Percentiles rank a stretch among this genome's conserved stretches.
phyloP scores from a whole-genome alignment of 129 eudicot genomes.

The Oenanthe sinensis region DNA sequence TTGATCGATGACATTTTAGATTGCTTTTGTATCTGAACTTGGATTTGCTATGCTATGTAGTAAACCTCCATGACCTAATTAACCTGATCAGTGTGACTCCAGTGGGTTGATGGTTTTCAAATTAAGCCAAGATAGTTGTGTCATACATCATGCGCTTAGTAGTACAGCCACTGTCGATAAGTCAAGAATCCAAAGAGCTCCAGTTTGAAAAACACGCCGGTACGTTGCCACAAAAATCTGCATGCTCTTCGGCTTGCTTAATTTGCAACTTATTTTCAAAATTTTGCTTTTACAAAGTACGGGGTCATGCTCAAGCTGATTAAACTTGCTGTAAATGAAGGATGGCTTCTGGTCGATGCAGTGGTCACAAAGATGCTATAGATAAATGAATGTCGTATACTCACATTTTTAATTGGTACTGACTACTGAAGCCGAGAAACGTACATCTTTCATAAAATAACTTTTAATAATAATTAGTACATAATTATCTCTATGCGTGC shows the following conservation, averaged over 20 bases:
- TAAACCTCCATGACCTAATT: neutral
- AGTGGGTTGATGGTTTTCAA: neutral
- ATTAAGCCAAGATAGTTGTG: constrained; percentile 2
- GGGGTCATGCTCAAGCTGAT: neutral
- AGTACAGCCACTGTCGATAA: neutral
- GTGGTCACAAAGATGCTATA: neutral
- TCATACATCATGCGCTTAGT: constrained; percentile 3
- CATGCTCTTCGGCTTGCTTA: no score
- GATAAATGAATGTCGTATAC: no score
- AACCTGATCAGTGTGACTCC: constrained; percentile 1
- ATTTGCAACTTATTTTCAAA: neutral
- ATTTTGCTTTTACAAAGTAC: neutral
- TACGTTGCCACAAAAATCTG: neutral
- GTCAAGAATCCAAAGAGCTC: constrained; percentile 1
- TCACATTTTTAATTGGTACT: neutral
- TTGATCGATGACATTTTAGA: neutral
- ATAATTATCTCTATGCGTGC: no score
- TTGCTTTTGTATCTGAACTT: neutral
- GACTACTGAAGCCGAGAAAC: neutral
- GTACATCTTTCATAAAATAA: neutral
- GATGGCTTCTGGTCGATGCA: neutral
- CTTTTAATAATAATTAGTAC: neutral
- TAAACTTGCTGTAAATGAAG: neutral
- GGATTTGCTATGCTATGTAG: neutral
- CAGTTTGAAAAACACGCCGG: neutral